These are phyloP conservation scores for Fusarium sp. DNA, from an alignment of 2,329 filamentous ascomycete genomes.

Conservation along the genomic window DNA sequence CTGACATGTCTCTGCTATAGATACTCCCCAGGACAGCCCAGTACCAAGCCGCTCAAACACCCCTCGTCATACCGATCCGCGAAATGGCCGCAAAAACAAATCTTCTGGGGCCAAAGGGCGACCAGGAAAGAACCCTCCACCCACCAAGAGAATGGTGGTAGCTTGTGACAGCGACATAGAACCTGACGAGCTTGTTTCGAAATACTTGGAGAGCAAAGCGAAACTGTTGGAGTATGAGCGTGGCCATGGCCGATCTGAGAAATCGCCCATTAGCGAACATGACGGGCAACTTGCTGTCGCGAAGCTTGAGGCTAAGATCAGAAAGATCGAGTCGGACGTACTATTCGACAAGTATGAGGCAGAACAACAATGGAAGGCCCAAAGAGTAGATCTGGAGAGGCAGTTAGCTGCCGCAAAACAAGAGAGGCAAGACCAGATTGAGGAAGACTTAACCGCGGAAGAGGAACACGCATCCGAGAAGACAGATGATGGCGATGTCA, in stretches of 20 bases:
- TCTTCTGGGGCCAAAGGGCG: conserved; percentile 47
- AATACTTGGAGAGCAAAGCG: conserved; percentile 80
- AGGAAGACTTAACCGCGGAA: conserved; percentile 36
- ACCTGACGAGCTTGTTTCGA: conserved; percentile 78
- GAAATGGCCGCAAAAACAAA: conserved; percentile 52
- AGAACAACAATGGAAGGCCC: conserved; percentile 73
- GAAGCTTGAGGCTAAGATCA: conserved; percentile 79
- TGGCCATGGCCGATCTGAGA: conserved; percentile 31
- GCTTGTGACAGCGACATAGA: conserved; percentile 78
- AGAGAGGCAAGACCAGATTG: conserved; percentile 43
- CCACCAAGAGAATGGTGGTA: conserved; percentile 59
- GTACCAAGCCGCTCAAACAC: conserved; percentile 63
- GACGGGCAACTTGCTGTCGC: conserved; percentile 63
- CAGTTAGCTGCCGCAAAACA: conserved; percentile 67
- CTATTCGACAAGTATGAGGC: conserved; percentile 77
- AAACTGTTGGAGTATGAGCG: conserved; percentile 73
- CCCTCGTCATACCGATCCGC: conserved; percentile 54
- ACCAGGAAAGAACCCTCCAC: conserved; percentile 41
- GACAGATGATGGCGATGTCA: conserved; percentile 60
- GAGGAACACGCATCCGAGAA: conserved; percentile 44
- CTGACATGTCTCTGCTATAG: conserved; percentile 48
- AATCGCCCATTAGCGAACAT: conserved; percentile 32
- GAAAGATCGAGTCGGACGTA: conserved; percentile 81
- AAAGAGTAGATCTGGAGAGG: conserved; percentile 70
- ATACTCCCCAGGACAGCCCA: conserved; percentile 64